Evolutionary conservation across 768 basidiomycete genomes (phyloP), one percentile per base, ranked within the genome.

Genomic region (Russula vinacea): DNA sequence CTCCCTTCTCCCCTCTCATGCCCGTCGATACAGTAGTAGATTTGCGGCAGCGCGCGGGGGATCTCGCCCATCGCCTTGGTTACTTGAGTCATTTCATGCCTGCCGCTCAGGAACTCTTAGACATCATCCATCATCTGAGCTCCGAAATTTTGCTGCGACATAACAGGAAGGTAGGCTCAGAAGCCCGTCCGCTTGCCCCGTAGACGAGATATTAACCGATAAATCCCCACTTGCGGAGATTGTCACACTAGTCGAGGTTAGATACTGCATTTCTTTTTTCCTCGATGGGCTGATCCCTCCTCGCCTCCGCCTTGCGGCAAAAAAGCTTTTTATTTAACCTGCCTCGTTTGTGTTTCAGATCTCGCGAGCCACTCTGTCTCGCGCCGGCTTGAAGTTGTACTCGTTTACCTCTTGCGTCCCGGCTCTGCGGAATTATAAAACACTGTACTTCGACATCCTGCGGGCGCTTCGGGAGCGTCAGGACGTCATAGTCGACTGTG

Each of bases 201-300:
- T 51, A 50, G 11, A 22, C 45, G 47, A 58, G 51, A 26, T 56
- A 26, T 40, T 59, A n/a, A 55, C 58, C 35, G 58, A 53, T 64
- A 33, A 58, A 52, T 59, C 39, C 19, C 56, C 59, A 35, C 49
- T 42, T 37, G 50, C 10, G 39, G 39, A 69, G 68, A 58, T 68
- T 49, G 64, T 69, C 37, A 69, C 68, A 5, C 67, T 69, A 10
- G 58, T 66, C 40, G 68, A 69, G 68, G 68, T 69, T 65, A 45
- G 32, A 49, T 52, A 56, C 35, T 35, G 35, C 35, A 35, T 35
- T 35, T 35, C 35, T 47, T 62, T 17, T 61, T 24, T 29, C 29
- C 56, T 6, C 54, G n/a, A 44, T 39, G 16, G 29, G 22, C 56
- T 42, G 56, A 32, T 60, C 56, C 56, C 5, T 29, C 29, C 56